Evolutionary conservation across 495 filamentous ascomycete species (phyloP), one percentile per base, ranked within the genome.

Genomic region (Patellaria atrata): DNA sequence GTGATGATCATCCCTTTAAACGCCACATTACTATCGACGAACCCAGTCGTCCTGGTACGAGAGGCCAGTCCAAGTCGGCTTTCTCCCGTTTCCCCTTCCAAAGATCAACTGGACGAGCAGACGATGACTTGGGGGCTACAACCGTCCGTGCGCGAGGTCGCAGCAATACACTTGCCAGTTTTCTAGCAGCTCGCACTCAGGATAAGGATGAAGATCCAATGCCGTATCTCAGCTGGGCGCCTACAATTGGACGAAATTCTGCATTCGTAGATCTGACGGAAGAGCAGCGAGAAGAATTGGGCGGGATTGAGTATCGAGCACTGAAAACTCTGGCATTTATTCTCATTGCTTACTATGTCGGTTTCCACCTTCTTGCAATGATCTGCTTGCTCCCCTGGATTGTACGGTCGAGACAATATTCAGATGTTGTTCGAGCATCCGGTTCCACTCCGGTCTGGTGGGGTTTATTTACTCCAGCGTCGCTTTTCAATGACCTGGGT

Each of bases 151-250:
- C 36, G 10, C 19, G 38, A 27, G 18, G 30, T n/a, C 47, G 54
- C 9, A 47, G 49, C 5, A 47, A 47, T 22, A 64, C 61, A 0
- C 56, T 63, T 17, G 41, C 30, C 11, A 63, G 53, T 30, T 43
- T 64, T 5, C 35, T 63, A 16, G 64, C 14, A 38, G 53, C 27
- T 44, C 60, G 19, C 59, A 67, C 30, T 17, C 21, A 42, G 12
- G 5, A 34, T 45, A 57, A 61, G 4, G 19, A 49, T 44, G 59
- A 63, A 9, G 65, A 67, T 22, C 77, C 77, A 15, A 62, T 70
- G 51, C 86, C 89, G 0, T 97, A 97, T 53, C 66, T 97, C 15
- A 93, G 82, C 52, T 96, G 82, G 74, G 73, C 85, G 52, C 82
- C 89, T 4, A 97, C 89, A 0, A 62, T 93, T 23, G 89, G 81